Conservation (phyloP, 192 early-diverging fungal species). For the Coemansia sp. region DNA sequence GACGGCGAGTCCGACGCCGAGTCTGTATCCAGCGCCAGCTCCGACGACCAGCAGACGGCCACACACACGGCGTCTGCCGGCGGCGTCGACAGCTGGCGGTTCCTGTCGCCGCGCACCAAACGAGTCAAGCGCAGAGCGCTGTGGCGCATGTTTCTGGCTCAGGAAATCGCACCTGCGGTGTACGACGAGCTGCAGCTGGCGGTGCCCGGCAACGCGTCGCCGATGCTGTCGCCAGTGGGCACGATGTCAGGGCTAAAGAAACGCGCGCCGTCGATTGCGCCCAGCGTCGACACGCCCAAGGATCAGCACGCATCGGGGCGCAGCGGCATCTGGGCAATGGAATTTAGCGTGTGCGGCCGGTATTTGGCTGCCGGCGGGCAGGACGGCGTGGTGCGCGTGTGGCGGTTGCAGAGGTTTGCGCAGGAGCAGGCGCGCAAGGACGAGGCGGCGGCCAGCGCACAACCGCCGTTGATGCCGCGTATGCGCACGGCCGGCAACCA, state of each 20-base stretch:
- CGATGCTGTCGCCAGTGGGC: not conserved
- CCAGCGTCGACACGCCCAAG: conserved; percentile 23
- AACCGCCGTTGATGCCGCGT: conserved; percentile 3
- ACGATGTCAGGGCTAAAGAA: conserved; percentile 18
- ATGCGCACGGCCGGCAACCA: conserved; percentile 17
- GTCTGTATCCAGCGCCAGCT: not conserved
- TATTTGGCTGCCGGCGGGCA: conserved; percentile 85
- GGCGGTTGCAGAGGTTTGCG: conserved; percentile 57
- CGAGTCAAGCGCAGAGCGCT: conserved; percentile 53
- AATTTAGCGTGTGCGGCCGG: conserved; percentile 77
- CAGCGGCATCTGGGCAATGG: conserved; percentile 70
- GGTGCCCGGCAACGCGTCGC: not conserved
- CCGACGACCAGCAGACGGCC: conserved; percentile 3
- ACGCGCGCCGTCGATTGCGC: conserved; percentile 19
- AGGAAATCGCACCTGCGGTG: conserved; percentile 39
- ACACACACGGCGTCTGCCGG: conserved; percentile 14
- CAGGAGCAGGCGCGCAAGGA: conserved; percentile 39
- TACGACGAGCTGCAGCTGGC: conserved; percentile 29
- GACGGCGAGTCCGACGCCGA: conserved; percentile 11
- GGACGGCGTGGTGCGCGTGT: conserved; percentile 69
- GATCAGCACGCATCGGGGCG: not conserved
- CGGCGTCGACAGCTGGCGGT: conserved; percentile 51
- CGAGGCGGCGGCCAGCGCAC: conserved; percentile 11
- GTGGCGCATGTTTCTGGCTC: conserved; percentile 55
- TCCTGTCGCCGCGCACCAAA: conserved; percentile 45